phyloP scores from a whole-genome alignment of 345 rosid genomes.

The Dovyalis caffra region DNA sequence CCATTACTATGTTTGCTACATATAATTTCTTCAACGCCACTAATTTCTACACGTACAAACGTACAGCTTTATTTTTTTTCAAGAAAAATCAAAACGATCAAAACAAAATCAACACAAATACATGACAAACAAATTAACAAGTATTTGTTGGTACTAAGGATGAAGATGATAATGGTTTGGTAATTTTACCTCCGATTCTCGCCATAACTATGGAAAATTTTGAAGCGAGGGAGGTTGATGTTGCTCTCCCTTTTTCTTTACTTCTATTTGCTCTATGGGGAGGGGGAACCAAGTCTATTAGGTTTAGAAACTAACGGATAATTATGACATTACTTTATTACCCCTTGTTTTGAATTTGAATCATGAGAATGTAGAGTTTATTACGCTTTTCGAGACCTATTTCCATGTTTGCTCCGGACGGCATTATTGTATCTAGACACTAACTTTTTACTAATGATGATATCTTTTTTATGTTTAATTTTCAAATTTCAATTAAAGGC shows the following conservation, averaged over 20 bases:
- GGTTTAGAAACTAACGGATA: background rate
- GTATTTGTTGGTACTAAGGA: background rate
- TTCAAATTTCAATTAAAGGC: too few species aligned
- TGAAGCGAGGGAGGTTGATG: background rate
- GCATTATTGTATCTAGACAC: background rate
- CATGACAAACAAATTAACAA: background rate
- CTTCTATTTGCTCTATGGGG: background rate
- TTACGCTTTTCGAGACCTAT: background rate
- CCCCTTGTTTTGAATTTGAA: background rate
- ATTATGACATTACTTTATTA: background rate
- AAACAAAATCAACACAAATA: background rate
- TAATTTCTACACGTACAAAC: slow-evolving; percentile 37
- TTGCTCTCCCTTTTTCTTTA: background rate
- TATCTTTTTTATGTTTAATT: too few species aligned
- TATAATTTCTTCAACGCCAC: slow-evolving; percentile 70
- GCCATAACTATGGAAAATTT: background rate
- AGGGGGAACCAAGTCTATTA: background rate
- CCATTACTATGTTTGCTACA: slow-evolving; percentile 58
- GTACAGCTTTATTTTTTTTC: too few species aligned
- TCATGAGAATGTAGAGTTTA: background rate
- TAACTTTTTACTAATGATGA: too few species aligned
- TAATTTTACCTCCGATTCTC: background rate
- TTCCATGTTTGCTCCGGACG: background rate
- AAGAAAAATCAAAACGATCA: background rate
- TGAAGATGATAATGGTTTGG: too few species aligned